Evolutionary conservation across 495 filamentous ascomycete species (phyloP).

Genomic region (Glutinoglossum americanum): DNA sequence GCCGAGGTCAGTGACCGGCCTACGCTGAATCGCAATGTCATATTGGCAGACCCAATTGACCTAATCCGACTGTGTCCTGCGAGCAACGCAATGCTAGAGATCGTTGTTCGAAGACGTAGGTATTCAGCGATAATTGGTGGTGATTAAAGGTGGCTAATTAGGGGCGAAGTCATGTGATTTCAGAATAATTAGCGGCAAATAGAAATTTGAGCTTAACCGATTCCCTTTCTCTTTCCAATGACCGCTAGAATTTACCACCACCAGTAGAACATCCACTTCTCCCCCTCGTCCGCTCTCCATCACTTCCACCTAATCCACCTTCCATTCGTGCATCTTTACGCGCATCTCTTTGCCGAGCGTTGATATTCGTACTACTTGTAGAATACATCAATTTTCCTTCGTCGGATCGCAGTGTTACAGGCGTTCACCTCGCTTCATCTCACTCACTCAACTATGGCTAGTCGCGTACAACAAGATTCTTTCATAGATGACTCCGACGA

Average conservation of each 20-base stretch:
- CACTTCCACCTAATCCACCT: background rate
- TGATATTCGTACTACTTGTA: background rate
- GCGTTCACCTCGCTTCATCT: background rate
- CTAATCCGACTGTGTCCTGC: background rate
- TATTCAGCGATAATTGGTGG: background rate
- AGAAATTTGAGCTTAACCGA: slow-evolving; percentile 1
- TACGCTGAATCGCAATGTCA: background rate
- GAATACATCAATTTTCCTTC: background rate
- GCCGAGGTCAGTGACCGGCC: background rate
- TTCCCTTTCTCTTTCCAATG: slow-evolving; percentile 4
- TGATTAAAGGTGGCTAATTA: background rate
- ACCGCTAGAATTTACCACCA: background rate
- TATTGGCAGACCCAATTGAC: background rate
- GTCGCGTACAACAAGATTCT: slow-evolving; percentile 60
- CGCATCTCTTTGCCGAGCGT: background rate
- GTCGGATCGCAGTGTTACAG: background rate
- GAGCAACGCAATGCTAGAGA: background rate
- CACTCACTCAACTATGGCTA: slow-evolving; percentile 27
- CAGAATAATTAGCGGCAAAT: background rate
- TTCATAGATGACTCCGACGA: slow-evolving; percentile 97
- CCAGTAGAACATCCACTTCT: background rate
- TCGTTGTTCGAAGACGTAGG: background rate
- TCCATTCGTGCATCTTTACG: slow-evolving; percentile 2
- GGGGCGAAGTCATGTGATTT: background rate
- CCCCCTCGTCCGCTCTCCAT: background rate